These are phyloP conservation scores for Pythium periplocum DNA, from an alignment of 352 stramenopile genomes.

Conservation along the genomic window DNA sequence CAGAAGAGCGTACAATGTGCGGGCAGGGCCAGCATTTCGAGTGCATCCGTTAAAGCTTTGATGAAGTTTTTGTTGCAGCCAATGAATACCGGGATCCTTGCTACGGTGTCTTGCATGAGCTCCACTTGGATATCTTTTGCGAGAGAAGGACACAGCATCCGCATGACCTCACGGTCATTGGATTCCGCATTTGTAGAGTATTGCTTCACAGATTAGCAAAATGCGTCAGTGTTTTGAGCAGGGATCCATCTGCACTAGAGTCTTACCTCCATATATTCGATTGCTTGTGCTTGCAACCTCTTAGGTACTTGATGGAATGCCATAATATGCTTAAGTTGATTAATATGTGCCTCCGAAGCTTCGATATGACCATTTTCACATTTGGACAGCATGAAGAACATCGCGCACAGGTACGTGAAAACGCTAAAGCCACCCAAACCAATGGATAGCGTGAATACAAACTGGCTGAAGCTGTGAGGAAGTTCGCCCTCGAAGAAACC, in stretches of 20 bases:
- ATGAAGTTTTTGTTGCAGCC: constrained; percentile 38
- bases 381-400: constrained; percentile 66
- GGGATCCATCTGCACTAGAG: no score
- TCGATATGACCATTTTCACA: constrained; percentile 44
- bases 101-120: constrained; percentile 31
- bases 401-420: constrained; percentile 57
- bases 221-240: no score
- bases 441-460: constrained; percentile 52
- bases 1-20: constrained; percentile 34
- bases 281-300: constrained; percentile 24
- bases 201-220: constrained; percentile 9
- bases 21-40: constrained; percentile 39
- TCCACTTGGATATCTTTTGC: constrained; percentile 48
- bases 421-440: constrained; percentile 42
- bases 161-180: constrained; percentile 34
- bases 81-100: constrained; percentile 32
- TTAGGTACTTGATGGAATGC: constrained; percentile 41
- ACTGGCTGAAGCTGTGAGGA: constrained; percentile 28
- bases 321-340: constrained; percentile 54
- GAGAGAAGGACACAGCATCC: constrained; percentile 44
- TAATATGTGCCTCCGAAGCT: constrained; percentile 38
- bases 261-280: constrained; percentile 44
- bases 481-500: constrained; percentile 50
- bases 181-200: constrained; percentile 41
- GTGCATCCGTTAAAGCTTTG: constrained; percentile 30